These are phyloP conservation scores for Leccinum holopus DNA, from an alignment of 1,284 basidiomycete species.

Conservation along the genomic window DNA sequence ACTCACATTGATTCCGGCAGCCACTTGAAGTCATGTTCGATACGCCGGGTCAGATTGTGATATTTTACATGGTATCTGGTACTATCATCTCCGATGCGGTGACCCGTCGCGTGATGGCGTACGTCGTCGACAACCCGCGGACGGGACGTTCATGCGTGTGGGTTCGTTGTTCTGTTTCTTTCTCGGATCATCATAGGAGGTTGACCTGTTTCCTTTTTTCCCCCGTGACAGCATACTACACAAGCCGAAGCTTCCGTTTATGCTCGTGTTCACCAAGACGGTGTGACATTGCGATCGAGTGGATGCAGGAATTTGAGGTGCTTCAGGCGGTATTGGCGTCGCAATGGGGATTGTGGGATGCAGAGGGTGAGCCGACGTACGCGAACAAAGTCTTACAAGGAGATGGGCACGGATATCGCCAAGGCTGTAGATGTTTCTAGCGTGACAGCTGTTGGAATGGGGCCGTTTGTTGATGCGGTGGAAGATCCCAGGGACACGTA, in stretches of 20 bases:
- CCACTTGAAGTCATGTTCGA: constrained; percentile 82
- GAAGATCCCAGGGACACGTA: constrained; percentile 87
- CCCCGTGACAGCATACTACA: constrained; percentile 78
- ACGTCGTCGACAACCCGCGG: constrained; percentile 96
- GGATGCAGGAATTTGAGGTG: constrained; percentile 98
- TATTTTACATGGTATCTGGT: constrained; percentile 89
- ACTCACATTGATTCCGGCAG: constrained; percentile 40
- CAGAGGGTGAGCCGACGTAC: constrained; percentile 91
- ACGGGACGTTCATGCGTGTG: constrained; percentile 98
- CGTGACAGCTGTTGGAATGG: constrained; percentile 89
- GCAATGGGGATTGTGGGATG: constrained; percentile 64
- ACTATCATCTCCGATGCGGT: constrained; percentile 91
- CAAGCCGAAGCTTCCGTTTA: constrained; percentile 97
- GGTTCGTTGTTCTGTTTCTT: constrained; percentile 47
- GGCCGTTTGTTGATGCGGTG: constrained; percentile 90
- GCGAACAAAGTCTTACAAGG: constrained; percentile 99
- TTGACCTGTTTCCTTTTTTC: background rate
- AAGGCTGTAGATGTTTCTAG: constrained; percentile 98
- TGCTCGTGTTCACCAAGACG: constrained; percentile 98
- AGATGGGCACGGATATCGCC: constrained; percentile 8
- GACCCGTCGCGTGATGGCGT: constrained; percentile 89
- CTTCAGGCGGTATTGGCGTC: constrained; percentile 74
- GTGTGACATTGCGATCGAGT: constrained; percentile 91
- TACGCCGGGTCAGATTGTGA: constrained; percentile 99
- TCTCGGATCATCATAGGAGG: background rate